phyloP scores from a whole-genome alignment of 2,329 filamentous ascomycete species.

The Talaromyces atroroseus region DNA sequence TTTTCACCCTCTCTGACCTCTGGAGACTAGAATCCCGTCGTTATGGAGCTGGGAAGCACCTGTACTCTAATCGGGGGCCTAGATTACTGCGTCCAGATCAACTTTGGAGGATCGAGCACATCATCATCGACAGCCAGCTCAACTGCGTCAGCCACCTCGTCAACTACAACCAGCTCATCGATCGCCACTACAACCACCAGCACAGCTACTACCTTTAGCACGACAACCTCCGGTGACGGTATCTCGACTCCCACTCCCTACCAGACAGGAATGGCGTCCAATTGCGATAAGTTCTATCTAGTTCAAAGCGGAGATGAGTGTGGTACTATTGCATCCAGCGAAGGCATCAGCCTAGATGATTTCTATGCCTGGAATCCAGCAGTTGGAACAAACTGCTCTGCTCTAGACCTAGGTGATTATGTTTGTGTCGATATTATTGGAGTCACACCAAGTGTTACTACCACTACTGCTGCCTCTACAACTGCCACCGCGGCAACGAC shows the following conservation, averaged over 20 bases:
- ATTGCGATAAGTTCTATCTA: background rate
- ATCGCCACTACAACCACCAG: background rate
- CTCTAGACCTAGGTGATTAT: background rate
- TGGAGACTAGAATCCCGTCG: background rate
- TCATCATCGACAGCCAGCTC: no score
- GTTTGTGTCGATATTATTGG: background rate
- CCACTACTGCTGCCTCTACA: background rate
- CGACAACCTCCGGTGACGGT: background rate
- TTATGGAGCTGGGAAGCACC: background rate
- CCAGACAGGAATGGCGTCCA: background rate
- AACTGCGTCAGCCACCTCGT: background rate
- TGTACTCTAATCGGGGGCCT: background rate
- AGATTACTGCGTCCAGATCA: background rate
- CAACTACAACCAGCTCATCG: no score
- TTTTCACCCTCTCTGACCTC: background rate
- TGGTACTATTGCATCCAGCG: background rate
- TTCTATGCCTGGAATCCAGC: constrained; percentile 2
- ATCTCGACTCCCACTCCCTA: background rate
- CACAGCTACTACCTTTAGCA: background rate
- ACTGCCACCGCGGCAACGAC: background rate
- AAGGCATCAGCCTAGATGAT: background rate
- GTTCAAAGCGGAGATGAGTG: constrained; percentile 1
- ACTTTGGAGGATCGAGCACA: background rate
- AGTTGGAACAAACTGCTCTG: background rate
- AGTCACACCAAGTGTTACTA: background rate